A percentile compares a stretch with the other conserved stretches of the same genome.
Conservation (phyloP, 495 filamentous ascomycete species). For the Hypoxylon lienhwacheense region DNA sequence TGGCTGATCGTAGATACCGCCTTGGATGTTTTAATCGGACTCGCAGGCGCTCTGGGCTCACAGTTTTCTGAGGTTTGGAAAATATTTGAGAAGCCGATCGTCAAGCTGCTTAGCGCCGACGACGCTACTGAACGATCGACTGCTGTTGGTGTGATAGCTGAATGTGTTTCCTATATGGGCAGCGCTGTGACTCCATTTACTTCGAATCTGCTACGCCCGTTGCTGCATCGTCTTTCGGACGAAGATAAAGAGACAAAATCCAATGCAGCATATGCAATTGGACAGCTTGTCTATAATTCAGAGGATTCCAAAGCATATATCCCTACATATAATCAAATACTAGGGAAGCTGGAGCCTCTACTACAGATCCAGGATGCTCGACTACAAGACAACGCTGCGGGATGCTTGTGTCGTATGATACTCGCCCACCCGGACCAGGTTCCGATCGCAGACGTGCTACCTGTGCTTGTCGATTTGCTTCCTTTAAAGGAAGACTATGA, state of each 20-base stretch:
- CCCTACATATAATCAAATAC: conserved; percentile 72
- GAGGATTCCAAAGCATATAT: conserved; percentile 69
- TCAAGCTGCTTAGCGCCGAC: conserved; percentile 82
- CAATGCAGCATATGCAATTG: conserved; percentile 89
- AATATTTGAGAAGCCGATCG: conserved; percentile 84
- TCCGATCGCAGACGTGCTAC: conserved; percentile 77
- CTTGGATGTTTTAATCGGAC: conserved; percentile 81
- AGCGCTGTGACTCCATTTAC: conserved; percentile 76
- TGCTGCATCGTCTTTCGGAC: conserved; percentile 84
- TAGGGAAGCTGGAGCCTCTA: conserved; percentile 80
- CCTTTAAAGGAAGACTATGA: conserved; percentile 94
- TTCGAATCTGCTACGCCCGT: conserved; percentile 69
- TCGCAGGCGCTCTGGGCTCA: conserved; percentile 78
- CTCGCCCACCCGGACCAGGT: conserved; percentile 75
- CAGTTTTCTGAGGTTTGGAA: conserved; percentile 88
- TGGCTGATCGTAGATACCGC: conserved; percentile 96
- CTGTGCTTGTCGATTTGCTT: conserved; percentile 73
- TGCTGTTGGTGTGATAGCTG: conserved; percentile 87
- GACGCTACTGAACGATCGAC: conserved; percentile 85
- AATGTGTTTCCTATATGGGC: conserved; percentile 87
- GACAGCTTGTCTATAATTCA: conserved; percentile 79
- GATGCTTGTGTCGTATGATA: conserved; percentile 92
- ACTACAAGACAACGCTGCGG: conserved; percentile 89
- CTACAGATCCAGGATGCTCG: conserved; percentile 73
- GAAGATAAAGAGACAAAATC: conserved; percentile 91